Percentiles rank a stretch among this genome's conserved stretches.
These are phyloP conservation scores for Colletotrichum sp. DNA, from an alignment of 2,329 filamentous ascomycete genomes.

Conservation along the genomic window DNA sequence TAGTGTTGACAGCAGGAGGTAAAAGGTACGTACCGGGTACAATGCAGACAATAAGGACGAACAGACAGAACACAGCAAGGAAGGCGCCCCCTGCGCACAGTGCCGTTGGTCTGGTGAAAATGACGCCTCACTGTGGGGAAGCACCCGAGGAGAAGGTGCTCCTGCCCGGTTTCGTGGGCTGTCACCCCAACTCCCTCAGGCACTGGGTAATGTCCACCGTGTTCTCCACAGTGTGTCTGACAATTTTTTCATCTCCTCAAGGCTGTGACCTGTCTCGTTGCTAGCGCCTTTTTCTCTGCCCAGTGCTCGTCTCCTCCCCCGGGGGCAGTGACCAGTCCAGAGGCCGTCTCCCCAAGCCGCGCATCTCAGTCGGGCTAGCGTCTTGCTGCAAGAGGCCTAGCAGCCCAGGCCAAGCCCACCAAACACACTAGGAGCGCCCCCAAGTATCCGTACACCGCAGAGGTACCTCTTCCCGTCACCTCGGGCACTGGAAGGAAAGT, in stretches of 20 bases:
- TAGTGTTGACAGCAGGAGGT: background rate
- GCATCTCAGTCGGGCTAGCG: background rate
- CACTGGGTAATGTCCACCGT: background rate
- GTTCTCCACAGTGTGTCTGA: background rate
- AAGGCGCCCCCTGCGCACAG: background rate
- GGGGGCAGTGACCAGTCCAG: background rate
- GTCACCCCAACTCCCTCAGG: background rate
- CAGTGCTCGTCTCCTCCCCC: background rate
- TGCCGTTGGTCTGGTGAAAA: background rate
- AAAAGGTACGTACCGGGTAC: background rate
- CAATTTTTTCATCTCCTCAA: background rate
- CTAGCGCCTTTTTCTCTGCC: background rate
- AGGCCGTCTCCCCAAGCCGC: background rate
- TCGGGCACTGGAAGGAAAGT: background rate
- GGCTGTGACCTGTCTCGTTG: background rate
- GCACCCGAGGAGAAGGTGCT: background rate
- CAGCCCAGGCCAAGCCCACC: background rate
- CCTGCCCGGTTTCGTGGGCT: background rate
- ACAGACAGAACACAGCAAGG: background rate
- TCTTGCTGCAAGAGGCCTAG: background rate
- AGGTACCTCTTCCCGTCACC: background rate
- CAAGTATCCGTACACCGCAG: background rate
- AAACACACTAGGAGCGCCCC: background rate
- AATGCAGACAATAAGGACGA: background rate
- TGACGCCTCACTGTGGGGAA: conserved; percentile 2